phyloP scores from a whole-genome alignment of 179 eudicot species.

The Corrigiola litoralis region DNA sequence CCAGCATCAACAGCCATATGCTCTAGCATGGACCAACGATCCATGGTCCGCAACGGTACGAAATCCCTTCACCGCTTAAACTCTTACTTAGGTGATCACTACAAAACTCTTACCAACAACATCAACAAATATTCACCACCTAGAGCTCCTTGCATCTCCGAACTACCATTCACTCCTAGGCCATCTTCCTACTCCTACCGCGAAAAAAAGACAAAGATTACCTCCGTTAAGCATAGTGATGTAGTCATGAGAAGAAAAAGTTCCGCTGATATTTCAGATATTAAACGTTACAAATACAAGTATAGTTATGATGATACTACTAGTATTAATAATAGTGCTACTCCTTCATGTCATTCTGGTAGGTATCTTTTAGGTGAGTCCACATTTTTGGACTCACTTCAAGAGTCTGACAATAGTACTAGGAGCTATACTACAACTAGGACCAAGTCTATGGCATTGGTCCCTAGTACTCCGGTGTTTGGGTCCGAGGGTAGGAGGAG shows the following conservation, averaged over 20 bases:
- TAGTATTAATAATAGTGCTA: not conserved
- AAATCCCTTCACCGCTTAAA: slow-evolving; percentile 27
- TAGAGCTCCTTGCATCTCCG: slow-evolving; percentile 50
- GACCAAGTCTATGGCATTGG: slow-evolving; percentile 21
- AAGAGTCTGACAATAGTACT: not conserved
- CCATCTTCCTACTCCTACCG: slow-evolving; percentile 26
- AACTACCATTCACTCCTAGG: slow-evolving; percentile 60
- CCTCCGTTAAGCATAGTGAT: slow-evolving; percentile 13
- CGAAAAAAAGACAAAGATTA: slow-evolving; percentile 12
- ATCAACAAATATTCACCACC: not conserved
- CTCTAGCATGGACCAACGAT: slow-evolving; percentile 49
- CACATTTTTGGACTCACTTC: slow-evolving; percentile 28
- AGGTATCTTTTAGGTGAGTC: slow-evolving; percentile 55
- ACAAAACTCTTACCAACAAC: slow-evolving; percentile 19
- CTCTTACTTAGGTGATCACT: slow-evolving; percentile 39
- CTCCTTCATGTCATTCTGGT: slow-evolving; percentile 37
- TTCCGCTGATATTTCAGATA: slow-evolving; percentile 41
- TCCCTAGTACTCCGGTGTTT: slow-evolving; percentile 25
- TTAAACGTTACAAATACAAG: not conserved
- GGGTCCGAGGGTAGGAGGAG: slow-evolving; percentile 14
- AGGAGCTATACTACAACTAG: not conserved
- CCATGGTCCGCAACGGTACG: slow-evolving; percentile 42
- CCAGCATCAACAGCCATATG: slow-evolving; percentile 90
- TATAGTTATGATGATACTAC: not conserved
- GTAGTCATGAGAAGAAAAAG: slow-evolving; percentile 35